These are phyloP conservation scores for Aspergillus sp. DNA, from an alignment of 2,329 filamentous ascomycete species.

Conservation along the genomic window DNA sequence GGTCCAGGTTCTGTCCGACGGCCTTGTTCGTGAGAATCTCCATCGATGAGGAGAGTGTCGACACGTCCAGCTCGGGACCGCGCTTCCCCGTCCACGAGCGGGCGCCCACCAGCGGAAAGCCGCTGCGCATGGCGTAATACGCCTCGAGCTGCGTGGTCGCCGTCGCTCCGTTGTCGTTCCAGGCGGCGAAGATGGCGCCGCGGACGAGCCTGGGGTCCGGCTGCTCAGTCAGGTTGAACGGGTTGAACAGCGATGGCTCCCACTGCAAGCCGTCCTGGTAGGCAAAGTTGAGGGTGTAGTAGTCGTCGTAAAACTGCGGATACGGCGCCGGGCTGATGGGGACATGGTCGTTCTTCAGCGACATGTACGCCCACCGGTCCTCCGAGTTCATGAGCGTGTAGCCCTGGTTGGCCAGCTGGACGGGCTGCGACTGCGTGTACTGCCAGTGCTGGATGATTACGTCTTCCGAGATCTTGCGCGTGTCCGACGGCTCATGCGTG, in stretches of 20 bases:
- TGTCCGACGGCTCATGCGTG: slow-evolving; percentile 40
- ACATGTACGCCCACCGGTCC: slow-evolving; percentile 48
- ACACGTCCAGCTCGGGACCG: slow-evolving; percentile 29
- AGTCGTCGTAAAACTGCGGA: slow-evolving; percentile 39
- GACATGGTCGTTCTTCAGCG: slow-evolving; percentile 46
- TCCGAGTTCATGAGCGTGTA: slow-evolving; percentile 47
- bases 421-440: slow-evolving; percentile 45
- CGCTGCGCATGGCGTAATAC: slow-evolving; percentile 44
- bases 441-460: slow-evolving; percentile 50
- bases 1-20: slow-evolving; percentile 44
- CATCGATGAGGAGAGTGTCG: slow-evolving; percentile 32
- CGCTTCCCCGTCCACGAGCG: slow-evolving; percentile 47
- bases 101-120: slow-evolving; percentile 43
- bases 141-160: slow-evolving; percentile 44
- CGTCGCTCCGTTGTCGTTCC: slow-evolving; percentile 49
- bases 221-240: slow-evolving; percentile 41
- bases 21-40: slow-evolving; percentile 32
- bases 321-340: slow-evolving; percentile 42
- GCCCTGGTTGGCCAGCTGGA: slow-evolving; percentile 37
- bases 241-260: slow-evolving; percentile 44
- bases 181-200: slow-evolving; percentile 43
- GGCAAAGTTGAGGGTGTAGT: slow-evolving; percentile 42
- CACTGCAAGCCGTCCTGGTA: slow-evolving; percentile 36
- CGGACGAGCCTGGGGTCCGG: slow-evolving; percentile 34
- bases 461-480: slow-evolving; percentile 33